Evolutionary conservation across 345 rosid species (phyloP).

Genomic region (Aquilaria yunnanensis): DNA sequence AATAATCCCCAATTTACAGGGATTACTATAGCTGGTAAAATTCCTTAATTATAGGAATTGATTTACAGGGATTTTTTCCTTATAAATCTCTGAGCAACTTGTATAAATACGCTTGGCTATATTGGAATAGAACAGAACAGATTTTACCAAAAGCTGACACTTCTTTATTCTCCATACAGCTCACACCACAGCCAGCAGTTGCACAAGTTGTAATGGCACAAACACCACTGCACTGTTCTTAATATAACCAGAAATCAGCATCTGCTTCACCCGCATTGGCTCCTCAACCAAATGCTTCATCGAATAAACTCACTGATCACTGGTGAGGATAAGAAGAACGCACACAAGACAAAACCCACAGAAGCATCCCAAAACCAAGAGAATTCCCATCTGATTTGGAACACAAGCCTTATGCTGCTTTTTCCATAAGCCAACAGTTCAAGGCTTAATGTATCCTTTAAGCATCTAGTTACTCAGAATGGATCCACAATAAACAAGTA

Average conservation of each 20-base stretch:
- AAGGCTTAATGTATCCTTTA: constrained; percentile 23
- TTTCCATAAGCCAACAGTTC: constrained; percentile 25
- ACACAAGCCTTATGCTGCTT: constrained; percentile 35
- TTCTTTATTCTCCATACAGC: constrained; percentile 33
- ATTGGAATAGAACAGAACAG: too few relatives aligned
- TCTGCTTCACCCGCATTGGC: constrained; percentile 49
- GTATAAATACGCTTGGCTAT: too few relatives aligned
- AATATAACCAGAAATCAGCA: constrained; percentile 57
- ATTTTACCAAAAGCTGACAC: too few relatives aligned
- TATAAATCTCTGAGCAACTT: too few relatives aligned
- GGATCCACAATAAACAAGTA: constrained; percentile 51
- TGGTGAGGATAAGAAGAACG: constrained; percentile 44
- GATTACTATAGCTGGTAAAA: too few relatives aligned
- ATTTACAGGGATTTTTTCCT: too few relatives aligned
- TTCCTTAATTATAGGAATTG: too few relatives aligned
- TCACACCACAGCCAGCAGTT: constrained; percentile 34
- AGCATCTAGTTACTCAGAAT: constrained; percentile 35
- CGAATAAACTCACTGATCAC: constrained; percentile 40
- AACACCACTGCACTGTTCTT: constrained; percentile 57
- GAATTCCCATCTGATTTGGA: constrained; percentile 55
- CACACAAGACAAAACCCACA: constrained; percentile 51
- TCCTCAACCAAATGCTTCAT: constrained; percentile 54
- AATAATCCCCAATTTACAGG: too few relatives aligned
- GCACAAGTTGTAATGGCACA: constrained; percentile 57
- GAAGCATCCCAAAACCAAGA: constrained; percentile 45